phyloP scores from a whole-genome alignment of 768 basidiomycete species.

The Boletellus ananas region DNA sequence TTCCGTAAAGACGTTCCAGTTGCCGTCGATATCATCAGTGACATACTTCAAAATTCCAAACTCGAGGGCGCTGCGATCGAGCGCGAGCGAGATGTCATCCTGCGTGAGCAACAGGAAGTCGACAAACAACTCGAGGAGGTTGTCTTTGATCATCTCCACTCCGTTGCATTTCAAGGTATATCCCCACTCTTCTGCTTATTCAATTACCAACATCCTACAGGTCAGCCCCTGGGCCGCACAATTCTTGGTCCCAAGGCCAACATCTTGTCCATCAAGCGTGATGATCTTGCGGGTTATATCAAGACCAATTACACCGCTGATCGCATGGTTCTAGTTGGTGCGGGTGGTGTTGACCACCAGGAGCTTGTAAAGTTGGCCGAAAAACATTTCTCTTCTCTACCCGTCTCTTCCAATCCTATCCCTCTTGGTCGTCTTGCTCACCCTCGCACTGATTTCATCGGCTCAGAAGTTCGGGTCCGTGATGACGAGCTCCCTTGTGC shows the following conservation, averaged over 20 bases:
- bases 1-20: conserved; percentile 92
- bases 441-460: conserved; percentile 78
- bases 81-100: conserved; percentile 92
- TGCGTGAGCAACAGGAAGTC: conserved; percentile 97
- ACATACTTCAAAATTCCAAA: conserved; percentile 97
- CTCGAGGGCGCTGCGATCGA: conserved; percentile 85
- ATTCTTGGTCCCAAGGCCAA: conserved; percentile 96
- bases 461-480: conserved; percentile 92
- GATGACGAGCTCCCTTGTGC: conserved; percentile 88
- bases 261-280: conserved; percentile 91
- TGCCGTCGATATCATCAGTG: conserved; percentile 95
- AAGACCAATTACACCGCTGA: conserved; percentile 98
- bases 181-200: background rate
- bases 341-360: conserved; percentile 90
- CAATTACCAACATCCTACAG: conserved; percentile 38
- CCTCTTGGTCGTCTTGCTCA: conserved; percentile 79
- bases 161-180: conserved; percentile 92
- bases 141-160: conserved; percentile 96
- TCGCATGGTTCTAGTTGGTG: conserved; percentile 97
- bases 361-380: conserved; percentile 94
- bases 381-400: conserved; percentile 87
- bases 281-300: conserved; percentile 88
- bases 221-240: conserved; percentile 92
- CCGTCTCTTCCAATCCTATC: conserved; percentile 83
- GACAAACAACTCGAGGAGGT: conserved; percentile 99